Evolutionary conservation across 352 stramenopile species (phyloP), one percentile per base, ranked within the genome.

Genomic region (Globisporangium barbulae): DNA sequence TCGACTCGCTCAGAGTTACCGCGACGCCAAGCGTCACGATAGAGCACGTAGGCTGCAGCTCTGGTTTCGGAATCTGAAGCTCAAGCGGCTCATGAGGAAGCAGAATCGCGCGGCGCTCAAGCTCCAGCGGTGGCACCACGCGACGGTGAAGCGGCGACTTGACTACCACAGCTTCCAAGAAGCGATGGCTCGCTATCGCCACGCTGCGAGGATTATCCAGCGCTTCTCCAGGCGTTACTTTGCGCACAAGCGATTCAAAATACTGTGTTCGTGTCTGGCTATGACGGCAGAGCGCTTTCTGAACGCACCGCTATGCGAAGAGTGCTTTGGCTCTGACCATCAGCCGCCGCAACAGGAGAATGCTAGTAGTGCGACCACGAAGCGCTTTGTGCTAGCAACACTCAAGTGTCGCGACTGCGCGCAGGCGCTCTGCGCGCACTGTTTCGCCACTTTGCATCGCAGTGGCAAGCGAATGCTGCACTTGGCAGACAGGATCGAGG

Each of bases 261-360:
- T 48, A 5, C 12, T 59, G 3, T 64, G 59, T 4, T 8, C 25
- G 41, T 33, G 33, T 0, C 60, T 75, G 5, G n/a, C 72, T 0
- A 54, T 69, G 17, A 78, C 61, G 0, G 28, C 70, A 25, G 2
- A 42, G 7, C 60, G 61, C 1, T 79, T 77, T 31, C 68, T 62
- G 8, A 71, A 79, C 39, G 59, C 73, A 3, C 75, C 73, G 3
- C 54, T 83, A 5, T 83, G 75, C 58, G 66, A 79, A 63, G 62
- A 71, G 19, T 83, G 75, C 48, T 64, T 70, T 21, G 41, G 54
- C 0, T 9, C 2, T 22, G 17, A 17, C 7, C 35, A 41, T 9
- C 35, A 41, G 0, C 35, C 15, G 35, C 35, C 15, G 9, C 19
- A 13, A 15, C 21, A 59, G 22, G 22, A 60, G 37, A 33, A 49